These are phyloP conservation scores for Aspergillus nanangensis DNA, from an alignment of 495 filamentous ascomycete species.

Conservation along the genomic window DNA sequence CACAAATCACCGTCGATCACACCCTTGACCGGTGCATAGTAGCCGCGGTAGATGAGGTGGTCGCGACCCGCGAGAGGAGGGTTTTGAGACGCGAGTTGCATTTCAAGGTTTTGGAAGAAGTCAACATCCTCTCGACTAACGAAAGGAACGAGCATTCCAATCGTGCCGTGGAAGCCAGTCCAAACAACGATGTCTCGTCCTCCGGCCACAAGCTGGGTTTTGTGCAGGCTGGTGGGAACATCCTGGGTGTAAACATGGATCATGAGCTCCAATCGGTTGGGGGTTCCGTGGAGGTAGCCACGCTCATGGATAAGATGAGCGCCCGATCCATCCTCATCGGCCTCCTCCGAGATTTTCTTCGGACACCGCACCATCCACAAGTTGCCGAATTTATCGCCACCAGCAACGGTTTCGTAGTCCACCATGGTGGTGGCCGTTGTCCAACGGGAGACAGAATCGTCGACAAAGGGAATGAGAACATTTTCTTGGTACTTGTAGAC, in stretches of 20 bases:
- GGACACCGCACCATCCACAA: conserved; percentile 89
- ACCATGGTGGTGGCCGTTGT: conserved; percentile 87
- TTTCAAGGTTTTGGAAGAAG: conserved; percentile 93
- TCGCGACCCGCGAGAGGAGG: conserved; percentile 86
- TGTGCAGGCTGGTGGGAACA: conserved; percentile 84
- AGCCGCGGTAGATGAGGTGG: conserved; percentile 89
- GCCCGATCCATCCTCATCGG: conserved; percentile 88
- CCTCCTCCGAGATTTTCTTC: conserved; percentile 76
- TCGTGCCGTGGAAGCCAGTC: conserved; percentile 89
- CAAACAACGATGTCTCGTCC: conserved; percentile 89
- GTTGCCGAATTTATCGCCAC: conserved; percentile 97
- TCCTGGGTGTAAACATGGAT: conserved; percentile 88
- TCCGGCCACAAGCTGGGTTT: conserved; percentile 84
- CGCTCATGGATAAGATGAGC: conserved; percentile 85
- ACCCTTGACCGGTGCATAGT: conserved; percentile 96
- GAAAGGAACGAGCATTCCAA: conserved; percentile 91
- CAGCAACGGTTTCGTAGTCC: conserved; percentile 93
- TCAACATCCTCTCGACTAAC: conserved; percentile 87
- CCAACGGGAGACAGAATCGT: conserved; percentile 85
- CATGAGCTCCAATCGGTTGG: conserved; percentile 78
- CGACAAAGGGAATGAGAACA: conserved; percentile 83
- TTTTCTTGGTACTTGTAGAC: conserved; percentile 94
- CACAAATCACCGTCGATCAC: conserved; percentile 98
- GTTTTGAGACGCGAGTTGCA: conserved; percentile 77
- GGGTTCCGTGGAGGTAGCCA: conserved; percentile 82